phyloP scores from a whole-genome alignment of 1,284 basidiomycete species.

The Sparassis latifolia region DNA sequence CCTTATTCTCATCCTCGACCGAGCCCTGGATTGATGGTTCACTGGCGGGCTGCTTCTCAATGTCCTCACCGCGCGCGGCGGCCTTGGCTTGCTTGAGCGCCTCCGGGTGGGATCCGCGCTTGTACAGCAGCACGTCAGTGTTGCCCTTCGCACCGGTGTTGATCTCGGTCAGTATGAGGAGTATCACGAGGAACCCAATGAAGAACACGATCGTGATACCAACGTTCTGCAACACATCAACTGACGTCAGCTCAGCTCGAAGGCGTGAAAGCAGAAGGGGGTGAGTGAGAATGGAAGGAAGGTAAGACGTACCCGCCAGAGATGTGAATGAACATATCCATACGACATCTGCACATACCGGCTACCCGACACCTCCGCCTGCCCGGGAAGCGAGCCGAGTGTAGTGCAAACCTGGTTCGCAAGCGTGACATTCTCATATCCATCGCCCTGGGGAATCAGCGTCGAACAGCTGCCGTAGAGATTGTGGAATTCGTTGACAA shows the following conservation, averaged over 20 bases:
- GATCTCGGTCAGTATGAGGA: constrained; percentile 48
- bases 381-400: constrained; percentile 45
- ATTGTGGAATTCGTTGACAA: constrained; percentile 53
- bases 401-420: constrained; percentile 58
- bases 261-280: constrained; percentile 3
- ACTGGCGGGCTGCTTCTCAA: constrained; percentile 18
- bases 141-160: constrained; percentile 30
- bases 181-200: constrained; percentile 38
- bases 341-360: constrained; percentile 56
- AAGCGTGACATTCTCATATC: constrained; percentile 46
- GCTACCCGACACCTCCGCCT: constrained; percentile 40
- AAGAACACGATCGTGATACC: constrained; percentile 51
- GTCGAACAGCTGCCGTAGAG: constrained; percentile 34
- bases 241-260: too few species aligned
- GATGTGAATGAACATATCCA: constrained; percentile 51
- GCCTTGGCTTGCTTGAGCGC: constrained; percentile 1
- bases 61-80: constrained; percentile 14
- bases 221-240: constrained; percentile 35
- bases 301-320: constrained; percentile 55
- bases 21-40: not conserved
- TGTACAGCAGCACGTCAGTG: constrained; percentile 34
- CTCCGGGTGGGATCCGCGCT: constrained; percentile 28
- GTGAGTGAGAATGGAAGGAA: not conserved
- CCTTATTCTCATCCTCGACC: constrained; percentile 2
- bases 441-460: constrained; percentile 40